Evolutionary conservation across 2,329 filamentous ascomycete species (phyloP).

Genomic region (Cercospora brassicicola): DNA sequence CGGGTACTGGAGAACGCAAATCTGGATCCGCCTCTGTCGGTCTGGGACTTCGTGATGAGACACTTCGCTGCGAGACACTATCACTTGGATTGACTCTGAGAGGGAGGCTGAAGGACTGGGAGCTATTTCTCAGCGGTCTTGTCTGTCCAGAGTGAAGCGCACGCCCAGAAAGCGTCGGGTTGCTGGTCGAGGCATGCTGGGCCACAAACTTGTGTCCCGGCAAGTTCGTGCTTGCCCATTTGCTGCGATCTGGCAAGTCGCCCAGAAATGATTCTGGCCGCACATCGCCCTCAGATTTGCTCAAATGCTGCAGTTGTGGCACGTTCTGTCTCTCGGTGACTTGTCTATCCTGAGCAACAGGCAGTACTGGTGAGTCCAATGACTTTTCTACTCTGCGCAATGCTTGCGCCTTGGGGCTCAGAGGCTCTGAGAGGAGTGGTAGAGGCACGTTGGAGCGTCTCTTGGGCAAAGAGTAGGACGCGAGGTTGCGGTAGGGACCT

Average conservation of each 20-base stretch:
- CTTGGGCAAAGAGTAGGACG: conserved; percentile 29
- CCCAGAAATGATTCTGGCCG: conserved; percentile 34
- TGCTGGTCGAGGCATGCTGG: conserved; percentile 6
- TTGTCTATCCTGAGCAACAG: conserved; percentile 1
- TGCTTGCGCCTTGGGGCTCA: background rate
- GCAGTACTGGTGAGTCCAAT: conserved; percentile 21
- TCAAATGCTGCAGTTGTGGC: conserved; percentile 19
- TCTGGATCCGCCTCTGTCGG: conserved; percentile 20
- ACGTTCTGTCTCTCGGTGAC: conserved; percentile 16
- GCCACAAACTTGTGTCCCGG: background rate
- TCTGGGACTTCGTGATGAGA: conserved; percentile 10
- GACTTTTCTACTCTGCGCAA: conserved; percentile 5
- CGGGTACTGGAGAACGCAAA: conserved; percentile 27
- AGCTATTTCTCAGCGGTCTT: conserved; percentile 21
- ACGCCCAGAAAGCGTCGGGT: background rate
- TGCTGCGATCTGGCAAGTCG: conserved; percentile 28
- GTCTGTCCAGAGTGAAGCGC: conserved; percentile 3
- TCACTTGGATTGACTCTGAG: conserved; percentile 40
- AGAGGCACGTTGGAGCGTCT: conserved; percentile 30
- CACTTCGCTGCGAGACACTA: conserved; percentile 16
- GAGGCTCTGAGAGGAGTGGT: background rate
- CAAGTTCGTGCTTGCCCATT: conserved; percentile 25
- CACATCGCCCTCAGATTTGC: conserved; percentile 13
- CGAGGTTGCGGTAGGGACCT: conserved; percentile 27
- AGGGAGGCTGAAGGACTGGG: conserved; percentile 35